Base-by-base conservation (phyloP, 2,329 filamentous ascomycete genomes). In the Aspergillus sp. region DNA sequence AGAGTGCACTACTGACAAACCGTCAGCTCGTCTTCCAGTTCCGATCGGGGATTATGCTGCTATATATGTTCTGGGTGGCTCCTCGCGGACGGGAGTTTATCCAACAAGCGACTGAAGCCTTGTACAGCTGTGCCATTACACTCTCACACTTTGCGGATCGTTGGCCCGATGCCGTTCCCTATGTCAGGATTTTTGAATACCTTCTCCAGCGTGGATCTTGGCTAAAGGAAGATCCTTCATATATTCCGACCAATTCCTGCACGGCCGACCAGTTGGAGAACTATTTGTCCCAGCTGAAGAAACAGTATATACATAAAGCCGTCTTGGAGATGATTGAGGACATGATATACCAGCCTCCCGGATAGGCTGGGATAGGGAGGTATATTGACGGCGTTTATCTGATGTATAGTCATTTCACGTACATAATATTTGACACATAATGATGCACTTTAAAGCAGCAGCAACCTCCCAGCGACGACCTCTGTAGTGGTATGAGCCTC, bases 271-370 rank as follows among this genome's bases (percentile, higher is more conserved):
- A 60, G 16, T 55, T 60, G 3, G 56, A 59, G 20, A 33, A 32
- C 6, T 49, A 59, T 26, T 40, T 65, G 49, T 51, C 56, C n/a
- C 55, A 58, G 22, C 41, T 65, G 11, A 65, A 57, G 44, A 57
- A 58, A 33, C 60, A 54, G 11, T 61, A 65, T 33, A 36, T 65
- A 14, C 62, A 65, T 20, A 58, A 57, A 10, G 59, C 59, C 17
- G 58, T 64, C 7, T 42, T 62, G 22, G 60, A 54, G 2, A 65
- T 65, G 63, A 62, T 65, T 43, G 60, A 65, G 40, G 63, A 65
- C 54, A 64, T 65, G 54, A 55, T 63, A 47, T 55, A 57, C 16
- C 30, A 45, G 17, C 14, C 40, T 30, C 10, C 26, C 2, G 8
- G 10, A 30, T 30, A 30, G 26, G 8, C 10, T 30, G 10, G 2